A percentile compares a stretch with the other conserved stretches of the same genome.
Evolutionary conservation across 1,284 basidiomycete species (phyloP).

Genomic region (Sphagnurus paluster): DNA sequence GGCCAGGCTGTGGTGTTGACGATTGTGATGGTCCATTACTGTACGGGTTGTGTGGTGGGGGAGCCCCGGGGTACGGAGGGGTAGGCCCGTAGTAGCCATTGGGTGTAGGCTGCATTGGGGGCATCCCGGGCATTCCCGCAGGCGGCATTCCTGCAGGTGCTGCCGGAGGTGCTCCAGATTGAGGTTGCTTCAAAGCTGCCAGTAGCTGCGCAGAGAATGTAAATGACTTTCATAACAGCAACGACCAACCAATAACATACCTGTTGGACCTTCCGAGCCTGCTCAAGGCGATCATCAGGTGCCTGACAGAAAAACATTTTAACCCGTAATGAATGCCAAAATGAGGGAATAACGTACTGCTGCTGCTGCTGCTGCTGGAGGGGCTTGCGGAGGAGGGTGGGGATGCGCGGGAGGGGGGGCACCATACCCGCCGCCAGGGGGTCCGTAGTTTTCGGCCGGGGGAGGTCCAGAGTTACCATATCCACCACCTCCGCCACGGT

Average conservation of each 20-base stretch:
- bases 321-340: conserved; percentile 3
- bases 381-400: conserved; percentile 21
- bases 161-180: conserved; percentile 36
- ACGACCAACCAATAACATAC: conserved; percentile 28
- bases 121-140: conserved; percentile 29
- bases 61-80: conserved; percentile 35
- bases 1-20: conserved; percentile 35
- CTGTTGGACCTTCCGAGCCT: conserved; percentile 81
- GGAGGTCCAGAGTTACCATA: conserved; percentile 46
- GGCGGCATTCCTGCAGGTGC: conserved; percentile 27
- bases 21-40: conserved; percentile 34
- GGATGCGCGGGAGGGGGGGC: conserved; percentile 21
- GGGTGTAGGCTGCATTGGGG: conserved; percentile 36
- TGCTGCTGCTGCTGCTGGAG: conserved; percentile 23
- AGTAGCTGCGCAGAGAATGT: conserved; percentile 44
- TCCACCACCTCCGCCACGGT: conserved; percentile 44
- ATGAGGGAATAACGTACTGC: conserved; percentile 5
- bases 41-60: conserved; percentile 31
- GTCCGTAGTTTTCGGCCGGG: conserved; percentile 35
- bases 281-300: conserved; percentile 73
- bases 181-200: conserved; percentile 75
- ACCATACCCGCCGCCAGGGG: conserved; percentile 34
- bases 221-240: neutral
- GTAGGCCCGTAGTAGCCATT: conserved; percentile 44
- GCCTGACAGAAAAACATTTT: conserved; percentile 19